Evolutionary conservation across 345 rosid species (phyloP), one percentile per base, ranked within the genome.

Genomic region (Citrus medica): DNA sequence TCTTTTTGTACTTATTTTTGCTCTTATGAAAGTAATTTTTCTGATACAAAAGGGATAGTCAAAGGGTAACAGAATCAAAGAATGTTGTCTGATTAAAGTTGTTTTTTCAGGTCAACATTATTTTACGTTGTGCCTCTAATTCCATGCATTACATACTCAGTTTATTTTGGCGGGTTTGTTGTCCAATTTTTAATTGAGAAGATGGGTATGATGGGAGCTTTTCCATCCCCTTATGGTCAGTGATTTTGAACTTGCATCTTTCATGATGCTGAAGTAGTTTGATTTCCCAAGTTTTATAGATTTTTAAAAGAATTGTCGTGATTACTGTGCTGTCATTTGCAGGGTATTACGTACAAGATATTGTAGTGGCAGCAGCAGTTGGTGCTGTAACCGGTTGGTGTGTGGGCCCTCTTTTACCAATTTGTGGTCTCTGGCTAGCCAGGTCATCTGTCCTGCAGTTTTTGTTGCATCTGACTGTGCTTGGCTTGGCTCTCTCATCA

Each of bases 121-220:
- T 85, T 87, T 76, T 96, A 91, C 63, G 77, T 89, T 79, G 80
- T 94, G 83, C 89, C 94, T 87, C 84, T 91, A 69, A 75, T 90
- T 84, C 98, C 99, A 9, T 90, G 92, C 86, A 84, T 96, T 85
- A 27, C 86, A 48, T 94, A 90, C 81, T 65, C 89, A 2, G 84
- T 87, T 80, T 92, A 96, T 82, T 96, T 94, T 89, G 86, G 94
- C 70, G 99, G 97, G 62, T 86, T 92, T 82, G 91, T 96, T 78
- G 75, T 84, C 77, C 93, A 91, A 82, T 85, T 94, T 83, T 83
- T 96, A 82, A 86, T 92, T 67, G 98, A 96, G 95, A 96, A 92
- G 97, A 88, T 90, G 89, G 98, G 99, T 64, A 96, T 96, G 98
- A 91, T 96, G 94, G 98, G 99, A 71, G 81, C 91, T 73, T 51